phyloP scores from a whole-genome alignment of 441 rosid genomes.

The Euphorbia neoarborescens region DNA sequence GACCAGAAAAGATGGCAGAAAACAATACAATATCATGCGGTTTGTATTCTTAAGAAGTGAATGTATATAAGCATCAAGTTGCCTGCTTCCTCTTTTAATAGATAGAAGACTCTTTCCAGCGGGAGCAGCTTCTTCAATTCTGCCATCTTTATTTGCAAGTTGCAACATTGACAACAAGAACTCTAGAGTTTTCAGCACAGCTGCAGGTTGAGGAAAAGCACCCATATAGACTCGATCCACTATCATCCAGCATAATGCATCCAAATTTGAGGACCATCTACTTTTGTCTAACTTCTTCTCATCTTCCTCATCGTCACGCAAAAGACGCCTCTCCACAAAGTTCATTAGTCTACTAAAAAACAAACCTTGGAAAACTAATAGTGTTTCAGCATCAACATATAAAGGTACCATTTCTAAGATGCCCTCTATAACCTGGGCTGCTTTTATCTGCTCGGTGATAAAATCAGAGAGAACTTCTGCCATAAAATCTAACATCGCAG shows the following conservation, averaged over 20 bases:
- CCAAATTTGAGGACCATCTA: constrained; percentile 92
- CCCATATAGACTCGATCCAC: constrained; percentile 98
- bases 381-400: constrained; percentile 74
- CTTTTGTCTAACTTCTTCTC: constrained; percentile 83
- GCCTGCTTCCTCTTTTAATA: constrained; percentile 75
- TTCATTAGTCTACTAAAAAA: constrained; percentile 89
- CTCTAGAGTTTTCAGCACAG: constrained; percentile 79
- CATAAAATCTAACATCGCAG: constrained; percentile 83
- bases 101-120: constrained; percentile 88
- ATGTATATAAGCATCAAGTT: constrained; percentile 87
- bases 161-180: constrained; percentile 97
- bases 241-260: constrained; percentile 91
- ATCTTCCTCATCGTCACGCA: constrained; percentile 99
- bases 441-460: constrained; percentile 84
- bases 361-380: constrained; percentile 83
- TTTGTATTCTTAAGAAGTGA: constrained; percentile 90
- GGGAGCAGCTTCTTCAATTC: constrained; percentile 88
- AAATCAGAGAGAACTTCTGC: constrained; percentile 92
- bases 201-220: constrained; percentile 86
- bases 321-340: constrained; percentile 93
- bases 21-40: constrained; percentile 87
- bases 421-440: constrained; percentile 63
- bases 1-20: constrained; percentile 85
- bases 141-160: constrained; percentile 95
- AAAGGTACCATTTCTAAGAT: constrained; percentile 75